Conservation (phyloP, 2,329 filamentous ascomycete species). For the Monilinia vaccinii-corymbosi region DNA sequence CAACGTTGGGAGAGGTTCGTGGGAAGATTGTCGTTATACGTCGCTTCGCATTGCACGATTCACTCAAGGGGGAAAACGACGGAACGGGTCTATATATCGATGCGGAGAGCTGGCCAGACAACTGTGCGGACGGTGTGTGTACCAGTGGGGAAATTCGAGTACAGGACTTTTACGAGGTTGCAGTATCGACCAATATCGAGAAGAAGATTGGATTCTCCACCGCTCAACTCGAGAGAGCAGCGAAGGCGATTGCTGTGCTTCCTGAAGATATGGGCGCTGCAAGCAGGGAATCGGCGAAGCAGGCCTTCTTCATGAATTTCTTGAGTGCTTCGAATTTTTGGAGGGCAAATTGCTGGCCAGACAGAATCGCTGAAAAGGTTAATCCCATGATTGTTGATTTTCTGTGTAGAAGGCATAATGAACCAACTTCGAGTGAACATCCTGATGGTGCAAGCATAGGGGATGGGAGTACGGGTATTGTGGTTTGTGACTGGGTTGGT, state of each 20-base stretch:
- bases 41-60: conserved; percentile 60
- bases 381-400: conserved; percentile 68
- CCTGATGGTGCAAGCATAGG: conserved; percentile 37
- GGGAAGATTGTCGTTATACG: conserved; percentile 79
- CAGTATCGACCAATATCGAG: conserved; percentile 63
- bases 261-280: conserved; percentile 31
- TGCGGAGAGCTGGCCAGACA: conserved; percentile 71
- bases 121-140: conserved; percentile 65
- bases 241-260: conserved; percentile 39
- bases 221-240: conserved; percentile 68
- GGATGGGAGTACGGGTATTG: conserved; percentile 73
- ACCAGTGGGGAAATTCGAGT: conserved; percentile 69
- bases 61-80: conserved; percentile 40
- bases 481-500: conserved; percentile 93
- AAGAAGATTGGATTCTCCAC: conserved; percentile 69
- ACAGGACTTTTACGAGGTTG: conserved; percentile 91
- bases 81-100: conserved; percentile 51
- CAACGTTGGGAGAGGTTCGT: conserved; percentile 67
- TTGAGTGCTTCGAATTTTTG: conserved; percentile 90
- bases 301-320: conserved; percentile 82
- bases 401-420: conserved; percentile 47
- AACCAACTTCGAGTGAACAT: conserved; percentile 21
- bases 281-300: conserved; percentile 17
- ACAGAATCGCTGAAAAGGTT: conserved; percentile 76
- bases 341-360: conserved; percentile 85